Percentiles rank a stretch among this genome's conserved stretches.
These are phyloP conservation scores for Aspergillus campestris DNA, from an alignment of 495 filamentous ascomycete species.

Conservation along the genomic window DNA sequence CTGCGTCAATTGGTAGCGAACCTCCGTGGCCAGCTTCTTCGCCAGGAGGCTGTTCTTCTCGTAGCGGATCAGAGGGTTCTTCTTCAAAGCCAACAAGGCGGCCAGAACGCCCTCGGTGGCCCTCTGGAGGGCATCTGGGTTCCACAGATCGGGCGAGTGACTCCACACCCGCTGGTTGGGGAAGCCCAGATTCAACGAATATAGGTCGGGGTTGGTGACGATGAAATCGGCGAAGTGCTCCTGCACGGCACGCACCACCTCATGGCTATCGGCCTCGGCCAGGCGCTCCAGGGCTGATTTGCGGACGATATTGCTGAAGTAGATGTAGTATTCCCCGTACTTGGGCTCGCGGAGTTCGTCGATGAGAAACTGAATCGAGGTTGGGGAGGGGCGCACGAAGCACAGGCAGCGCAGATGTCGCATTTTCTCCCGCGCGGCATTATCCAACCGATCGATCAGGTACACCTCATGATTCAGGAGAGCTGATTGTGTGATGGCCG, in stretches of 20 bases:
- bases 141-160: conserved; percentile 76
- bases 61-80: conserved; percentile 90
- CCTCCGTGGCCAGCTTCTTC: conserved; percentile 86
- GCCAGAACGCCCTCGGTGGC: conserved; percentile 81
- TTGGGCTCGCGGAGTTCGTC: conserved; percentile 95
- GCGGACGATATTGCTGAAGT: conserved; percentile 93
- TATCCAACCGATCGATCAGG: conserved; percentile 92
- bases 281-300: conserved; percentile 93
- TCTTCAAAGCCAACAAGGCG: conserved; percentile 77
- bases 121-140: conserved; percentile 74
- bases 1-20: conserved; percentile 85
- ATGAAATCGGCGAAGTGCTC: conserved; percentile 95
- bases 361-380: conserved; percentile 85
- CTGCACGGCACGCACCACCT: conserved; percentile 85
- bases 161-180: conserved; percentile 70
- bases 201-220: conserved; percentile 90
- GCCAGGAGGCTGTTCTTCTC: conserved; percentile 85
- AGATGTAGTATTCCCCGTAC: conserved; percentile 95
- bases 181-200: conserved; percentile 68
- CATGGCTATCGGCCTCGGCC: conserved; percentile 95
- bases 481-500: conserved; percentile 89
- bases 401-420: conserved; percentile 89
- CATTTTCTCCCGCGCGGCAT: conserved; percentile 90
- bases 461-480: conserved; percentile 97
- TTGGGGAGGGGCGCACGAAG: conserved; percentile 84